These are phyloP conservation scores for Chlorella sp. DNA, from an alignment of 139 green algal species.

Conservation along the genomic window DNA sequence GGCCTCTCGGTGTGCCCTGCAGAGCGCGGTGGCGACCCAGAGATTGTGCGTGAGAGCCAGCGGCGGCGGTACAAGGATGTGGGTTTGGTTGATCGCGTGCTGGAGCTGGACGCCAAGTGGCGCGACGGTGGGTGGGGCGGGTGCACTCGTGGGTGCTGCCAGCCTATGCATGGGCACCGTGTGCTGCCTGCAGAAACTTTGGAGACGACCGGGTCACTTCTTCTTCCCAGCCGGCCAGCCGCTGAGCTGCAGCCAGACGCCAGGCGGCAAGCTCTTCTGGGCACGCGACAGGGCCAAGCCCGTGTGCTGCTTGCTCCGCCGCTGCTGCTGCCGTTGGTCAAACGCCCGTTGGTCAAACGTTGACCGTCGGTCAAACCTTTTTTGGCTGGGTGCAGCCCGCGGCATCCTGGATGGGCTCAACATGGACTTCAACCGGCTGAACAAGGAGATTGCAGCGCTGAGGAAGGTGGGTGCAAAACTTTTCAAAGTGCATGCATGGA, in stretches of 20 bases:
- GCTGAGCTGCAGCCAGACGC: not conserved
- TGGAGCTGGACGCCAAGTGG: slow-evolving; percentile 93
- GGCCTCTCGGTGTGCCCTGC: not conserved
- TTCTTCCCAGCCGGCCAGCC: too few relatives aligned
- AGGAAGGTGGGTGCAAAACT: slow-evolving; percentile 73
- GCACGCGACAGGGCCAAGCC: not conserved
- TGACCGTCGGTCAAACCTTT: not conserved
- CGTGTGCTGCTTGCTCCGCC: not conserved
- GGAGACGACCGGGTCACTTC: too few relatives aligned
- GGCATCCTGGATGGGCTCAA: slow-evolving; percentile 86
- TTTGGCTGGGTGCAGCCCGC: slow-evolving; percentile 61
- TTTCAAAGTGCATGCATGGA: not conserved
- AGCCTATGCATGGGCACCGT: too few relatives aligned
- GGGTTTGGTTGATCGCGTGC: slow-evolving; percentile 89
- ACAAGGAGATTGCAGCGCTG: slow-evolving; percentile 88
- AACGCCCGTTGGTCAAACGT: not conserved
- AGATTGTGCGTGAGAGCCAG: slow-evolving; percentile 94
- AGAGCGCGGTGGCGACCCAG: slow-evolving; percentile 97
- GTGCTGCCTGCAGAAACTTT: too few relatives aligned
- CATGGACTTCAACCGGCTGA: slow-evolving; percentile 93
- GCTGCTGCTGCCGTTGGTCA: not conserved
- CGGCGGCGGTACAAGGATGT: slow-evolving; percentile 85
- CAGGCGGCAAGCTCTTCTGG: not conserved
- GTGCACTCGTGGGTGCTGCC: not conserved
- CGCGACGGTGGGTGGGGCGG: slow-evolving; percentile 60